Evolutionary conservation across 2,329 filamentous ascomycete genomes (phyloP).

Genomic region (Xylariales sp.): DNA sequence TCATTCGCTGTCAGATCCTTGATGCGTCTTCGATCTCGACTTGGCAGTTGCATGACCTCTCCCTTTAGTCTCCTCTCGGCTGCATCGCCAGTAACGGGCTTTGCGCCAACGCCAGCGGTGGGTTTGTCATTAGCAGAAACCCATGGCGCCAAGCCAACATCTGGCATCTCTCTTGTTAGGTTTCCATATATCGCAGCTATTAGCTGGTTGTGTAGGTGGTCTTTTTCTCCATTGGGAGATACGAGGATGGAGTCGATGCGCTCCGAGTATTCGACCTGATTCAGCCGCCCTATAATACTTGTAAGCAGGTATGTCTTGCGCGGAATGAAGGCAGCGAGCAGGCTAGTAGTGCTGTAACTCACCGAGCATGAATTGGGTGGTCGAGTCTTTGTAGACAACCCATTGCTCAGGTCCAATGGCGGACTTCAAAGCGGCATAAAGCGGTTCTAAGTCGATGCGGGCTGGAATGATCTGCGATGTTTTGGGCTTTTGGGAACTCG

Average conservation of each 20-base stretch:
- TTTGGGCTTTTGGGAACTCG: conserved; percentile 49
- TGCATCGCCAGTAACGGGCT: conserved; percentile 61
- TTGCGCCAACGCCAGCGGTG: conserved; percentile 48
- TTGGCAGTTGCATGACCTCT: conserved; percentile 67
- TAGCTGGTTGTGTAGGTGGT: conserved; percentile 65
- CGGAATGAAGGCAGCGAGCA: too few relatives aligned
- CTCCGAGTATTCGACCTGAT: conserved; percentile 56
- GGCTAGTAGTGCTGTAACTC: too few relatives aligned
- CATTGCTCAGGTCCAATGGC: conserved; percentile 58
- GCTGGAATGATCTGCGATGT: conserved; percentile 59
- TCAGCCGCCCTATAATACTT: conserved; percentile 49
- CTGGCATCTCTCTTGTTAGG: conserved; percentile 64
- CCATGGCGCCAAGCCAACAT: conserved; percentile 64
- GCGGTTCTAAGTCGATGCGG: conserved; percentile 62
- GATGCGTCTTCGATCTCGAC: conserved; percentile 59
- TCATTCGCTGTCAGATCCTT: conserved; percentile 61
- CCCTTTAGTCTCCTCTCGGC: conserved; percentile 61
- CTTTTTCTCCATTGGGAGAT: conserved; percentile 52
- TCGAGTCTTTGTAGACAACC: conserved; percentile 59
- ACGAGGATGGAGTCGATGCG: conserved; percentile 56
- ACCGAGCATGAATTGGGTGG: conserved; percentile 61
- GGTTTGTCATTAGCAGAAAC: conserved; percentile 69
- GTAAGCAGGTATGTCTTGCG: too few relatives aligned
- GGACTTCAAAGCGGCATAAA: conserved; percentile 58
- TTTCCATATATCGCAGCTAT: conserved; percentile 64